phyloP scores from a whole-genome alignment of 2,329 filamentous ascomycete species.

The Penicillium glabrum region DNA sequence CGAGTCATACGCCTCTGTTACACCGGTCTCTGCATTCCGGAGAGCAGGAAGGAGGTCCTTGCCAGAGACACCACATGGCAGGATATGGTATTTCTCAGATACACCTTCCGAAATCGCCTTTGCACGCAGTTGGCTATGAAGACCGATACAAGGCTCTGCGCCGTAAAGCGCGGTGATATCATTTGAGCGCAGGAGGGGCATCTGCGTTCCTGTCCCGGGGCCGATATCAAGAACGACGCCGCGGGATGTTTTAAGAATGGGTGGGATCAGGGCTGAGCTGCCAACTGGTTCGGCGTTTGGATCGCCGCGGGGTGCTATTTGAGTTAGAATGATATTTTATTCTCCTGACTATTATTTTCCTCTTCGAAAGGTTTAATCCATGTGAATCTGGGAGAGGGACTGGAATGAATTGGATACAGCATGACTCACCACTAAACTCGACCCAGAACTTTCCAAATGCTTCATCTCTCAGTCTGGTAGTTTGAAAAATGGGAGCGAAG shows the following conservation, averaged over 20 bases:
- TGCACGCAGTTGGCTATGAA: slow-evolving; percentile 47
- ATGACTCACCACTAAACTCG: slow-evolving; percentile 34
- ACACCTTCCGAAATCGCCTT: slow-evolving; percentile 46
- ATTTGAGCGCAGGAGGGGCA: slow-evolving; percentile 45
- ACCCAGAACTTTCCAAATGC: slow-evolving; percentile 45
- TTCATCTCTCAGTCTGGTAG: slow-evolving; percentile 36
- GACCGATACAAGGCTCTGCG: slow-evolving; percentile 51
- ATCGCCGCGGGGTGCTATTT: neutral
- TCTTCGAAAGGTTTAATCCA: neutral
- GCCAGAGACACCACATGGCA: slow-evolving; percentile 50
- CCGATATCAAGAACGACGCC: slow-evolving; percentile 52
- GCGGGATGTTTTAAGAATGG: slow-evolving; percentile 39
- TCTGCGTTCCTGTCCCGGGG: slow-evolving; percentile 54
- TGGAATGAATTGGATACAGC: neutral
- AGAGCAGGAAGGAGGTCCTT: slow-evolving; percentile 44
- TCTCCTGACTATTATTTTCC: neutral
- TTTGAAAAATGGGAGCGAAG: slow-evolving; percentile 34
- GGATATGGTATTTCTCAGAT: slow-evolving; percentile 49
- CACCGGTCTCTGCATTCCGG: slow-evolving; percentile 20
- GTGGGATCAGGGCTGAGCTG: slow-evolving; percentile 42
- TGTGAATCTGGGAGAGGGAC: neutral
- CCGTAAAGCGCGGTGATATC: slow-evolving; percentile 53
- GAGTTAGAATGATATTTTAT: neutral
- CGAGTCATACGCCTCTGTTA: slow-evolving; percentile 26
- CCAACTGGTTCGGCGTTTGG: slow-evolving; percentile 8